Conservation (phyloP, 1,139 yeast genomes). For the Fermentozyma sake region DNA sequence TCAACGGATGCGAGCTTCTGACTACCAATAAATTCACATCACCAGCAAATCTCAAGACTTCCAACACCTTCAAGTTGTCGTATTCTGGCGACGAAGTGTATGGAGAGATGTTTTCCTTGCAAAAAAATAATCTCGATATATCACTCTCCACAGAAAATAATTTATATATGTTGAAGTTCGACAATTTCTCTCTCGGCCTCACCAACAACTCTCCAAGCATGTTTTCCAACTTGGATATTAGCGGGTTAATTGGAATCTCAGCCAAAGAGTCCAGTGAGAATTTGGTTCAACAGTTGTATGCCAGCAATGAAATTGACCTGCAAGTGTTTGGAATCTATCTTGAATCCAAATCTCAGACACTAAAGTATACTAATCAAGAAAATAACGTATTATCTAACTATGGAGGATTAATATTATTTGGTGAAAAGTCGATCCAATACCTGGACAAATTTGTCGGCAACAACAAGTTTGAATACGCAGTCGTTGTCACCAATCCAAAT, state of each 20-base stretch:
- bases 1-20: slow-evolving; percentile 35
- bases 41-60: slow-evolving; percentile 10
- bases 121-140: slow-evolving; percentile 9
- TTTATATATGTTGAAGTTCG: slow-evolving; percentile 14
- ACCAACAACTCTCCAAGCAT: slow-evolving; percentile 51
- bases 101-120: slow-evolving; percentile 36
- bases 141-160: slow-evolving; percentile 3
- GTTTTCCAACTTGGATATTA: slow-evolving; percentile 48
- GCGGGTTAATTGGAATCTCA: slow-evolving; percentile 62
- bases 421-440: slow-evolving; percentile 17
- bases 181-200: slow-evolving; percentile 47
- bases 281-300: slow-evolving; percentile 18
- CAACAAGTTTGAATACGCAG: slow-evolving; percentile 34
- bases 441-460: no score
- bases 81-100: slow-evolving; percentile 55
- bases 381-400: slow-evolving; percentile 5
- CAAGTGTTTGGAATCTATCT: slow-evolving; percentile 20
- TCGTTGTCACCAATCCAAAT: slow-evolving; percentile 31
- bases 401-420: slow-evolving; percentile 27
- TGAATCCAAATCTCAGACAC: slow-evolving; percentile 13
- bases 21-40: slow-evolving; percentile 18
- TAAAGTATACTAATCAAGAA: slow-evolving; percentile 6
- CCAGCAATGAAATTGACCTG: slow-evolving; percentile 14
- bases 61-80: slow-evolving; percentile 36
- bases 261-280: slow-evolving; percentile 30